Base-by-base conservation (phyloP, 106 monocot species). In the Apostasia ramifera region DNA sequence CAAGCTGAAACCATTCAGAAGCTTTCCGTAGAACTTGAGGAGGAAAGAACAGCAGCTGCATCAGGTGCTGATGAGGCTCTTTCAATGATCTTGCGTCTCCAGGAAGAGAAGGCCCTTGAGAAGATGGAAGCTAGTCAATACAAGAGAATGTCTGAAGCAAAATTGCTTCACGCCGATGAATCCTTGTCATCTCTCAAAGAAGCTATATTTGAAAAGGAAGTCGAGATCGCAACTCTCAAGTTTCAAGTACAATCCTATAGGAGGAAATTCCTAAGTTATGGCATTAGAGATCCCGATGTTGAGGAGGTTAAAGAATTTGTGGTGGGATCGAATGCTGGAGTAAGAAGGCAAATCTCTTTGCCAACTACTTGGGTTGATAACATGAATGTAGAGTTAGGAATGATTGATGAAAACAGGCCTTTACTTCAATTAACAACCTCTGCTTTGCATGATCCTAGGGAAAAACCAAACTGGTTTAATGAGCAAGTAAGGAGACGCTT, bases 11-110 rank as follows among this genome's bases (percentile, higher is more conserved):
- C 57, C 1, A 47, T 78, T 9, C 55, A 53, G 42, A 77, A 71
- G 59, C 78, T 78, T 55, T 56, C 52, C 2, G 47, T 44, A 55
- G 82, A 82, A 66, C 66, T 82, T 6, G 82, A 82, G 44, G 78
- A 78, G 70, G 82, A 82, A 79, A 78, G 83, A 53, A 67, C 75
- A 63, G 83, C 83, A 58, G 79, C 79, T 41, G 71, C 83, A 61
- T 60, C 72, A 45, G 79, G 78, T 14, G 75, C 68, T 46, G 75
- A 55, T 45, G 83, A 83, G 66, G 77, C 84, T 49, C 52, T 85
- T 14, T 85, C 84, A 13, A 85, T 81, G 81, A 85, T 85, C 42
- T 67, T 81, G 66, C 80, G 81, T 8, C 81, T 85, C 13, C 81
- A 81, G 58, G 74, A 45, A 70, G 74, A 78, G 66, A 78, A 66